Evolutionary conservation across 345 rosid genomes (phyloP).

Genomic region (Eucalyptus grandis): DNA sequence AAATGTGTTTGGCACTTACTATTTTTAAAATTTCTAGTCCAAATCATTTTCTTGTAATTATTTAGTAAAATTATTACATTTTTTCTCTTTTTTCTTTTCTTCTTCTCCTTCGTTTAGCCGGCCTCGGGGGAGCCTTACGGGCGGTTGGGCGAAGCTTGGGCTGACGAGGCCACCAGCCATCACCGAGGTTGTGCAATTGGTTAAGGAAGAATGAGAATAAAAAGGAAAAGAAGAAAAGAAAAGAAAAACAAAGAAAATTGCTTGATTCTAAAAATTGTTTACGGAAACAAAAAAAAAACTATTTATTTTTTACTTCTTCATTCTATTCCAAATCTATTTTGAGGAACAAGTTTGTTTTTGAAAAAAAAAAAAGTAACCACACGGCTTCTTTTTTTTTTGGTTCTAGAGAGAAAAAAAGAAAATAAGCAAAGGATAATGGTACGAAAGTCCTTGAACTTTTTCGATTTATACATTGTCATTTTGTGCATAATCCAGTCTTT

Average conservation of each 20-base stretch:
- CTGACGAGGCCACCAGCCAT: accelerated
- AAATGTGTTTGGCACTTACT: accelerated
- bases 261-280: too few species aligned
- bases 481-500: accelerated
- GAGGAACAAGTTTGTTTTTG: accelerated
- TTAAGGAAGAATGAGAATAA: too few species aligned
- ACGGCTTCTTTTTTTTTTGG: too few species aligned
- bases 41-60: too few species aligned
- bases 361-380: accelerated
- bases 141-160: accelerated
- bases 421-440: neutral
- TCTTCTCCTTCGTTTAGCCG: too few species aligned
- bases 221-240: accelerated
- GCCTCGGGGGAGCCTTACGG: accelerated
- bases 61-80: too few species aligned
- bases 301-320: accelerated
- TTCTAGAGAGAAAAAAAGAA: too few species aligned
- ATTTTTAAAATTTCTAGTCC: too few species aligned
- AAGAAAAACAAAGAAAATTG: too few species aligned
- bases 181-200: accelerated
- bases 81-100: too few species aligned
- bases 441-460: neutral
- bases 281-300: accelerated
- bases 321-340: accelerated
- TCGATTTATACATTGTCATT: neutral